Percentiles rank a stretch among this genome's conserved stretches.
These are phyloP conservation scores for Neoboletus brunneissimus DNA, from an alignment of 768 basidiomycete genomes.

Conservation along the genomic window DNA sequence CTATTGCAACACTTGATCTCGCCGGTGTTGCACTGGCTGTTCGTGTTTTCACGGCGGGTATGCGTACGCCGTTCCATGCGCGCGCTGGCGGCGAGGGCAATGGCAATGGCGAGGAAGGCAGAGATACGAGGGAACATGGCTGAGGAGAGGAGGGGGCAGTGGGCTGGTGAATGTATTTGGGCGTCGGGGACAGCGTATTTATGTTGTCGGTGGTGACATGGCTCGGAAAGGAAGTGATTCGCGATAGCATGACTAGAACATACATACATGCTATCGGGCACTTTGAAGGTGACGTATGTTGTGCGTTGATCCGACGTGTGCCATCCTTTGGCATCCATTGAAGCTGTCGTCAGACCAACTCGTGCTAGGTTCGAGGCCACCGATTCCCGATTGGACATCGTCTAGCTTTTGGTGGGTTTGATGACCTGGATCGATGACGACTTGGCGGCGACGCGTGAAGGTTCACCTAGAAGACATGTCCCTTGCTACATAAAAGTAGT, in stretches of 20 bases:
- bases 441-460: not conserved
- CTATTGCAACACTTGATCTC: conserved; percentile 19
- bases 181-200: conserved; percentile 19
- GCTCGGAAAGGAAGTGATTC: conserved; percentile 16
- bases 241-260: not conserved
- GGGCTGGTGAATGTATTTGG: not conserved
- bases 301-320: not conserved
- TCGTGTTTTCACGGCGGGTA: conserved; percentile 2
- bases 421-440: too few species aligned
- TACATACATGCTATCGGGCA: not conserved
- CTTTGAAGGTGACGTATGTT: conserved; percentile 12
- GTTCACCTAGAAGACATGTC: not conserved
- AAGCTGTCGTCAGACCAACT: not conserved
- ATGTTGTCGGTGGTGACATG: conserved; percentile 8
- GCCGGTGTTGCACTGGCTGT: conserved; percentile 20
- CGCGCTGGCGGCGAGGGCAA: conserved; percentile 22
- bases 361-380: not conserved
- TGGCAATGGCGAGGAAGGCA: conserved; percentile 15
- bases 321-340: conserved; percentile 7
- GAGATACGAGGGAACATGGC: conserved; percentile 24
- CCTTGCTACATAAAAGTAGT: not conserved
- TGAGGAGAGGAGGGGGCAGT: not conserved
- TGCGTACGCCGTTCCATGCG: conserved; percentile 20
- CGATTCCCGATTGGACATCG: not conserved
- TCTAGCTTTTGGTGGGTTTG: not conserved